These are phyloP conservation scores for Puccinellia tenuiflora DNA, from an alignment of 176 grass and related monocot genomes.

Conservation along the genomic window DNA sequence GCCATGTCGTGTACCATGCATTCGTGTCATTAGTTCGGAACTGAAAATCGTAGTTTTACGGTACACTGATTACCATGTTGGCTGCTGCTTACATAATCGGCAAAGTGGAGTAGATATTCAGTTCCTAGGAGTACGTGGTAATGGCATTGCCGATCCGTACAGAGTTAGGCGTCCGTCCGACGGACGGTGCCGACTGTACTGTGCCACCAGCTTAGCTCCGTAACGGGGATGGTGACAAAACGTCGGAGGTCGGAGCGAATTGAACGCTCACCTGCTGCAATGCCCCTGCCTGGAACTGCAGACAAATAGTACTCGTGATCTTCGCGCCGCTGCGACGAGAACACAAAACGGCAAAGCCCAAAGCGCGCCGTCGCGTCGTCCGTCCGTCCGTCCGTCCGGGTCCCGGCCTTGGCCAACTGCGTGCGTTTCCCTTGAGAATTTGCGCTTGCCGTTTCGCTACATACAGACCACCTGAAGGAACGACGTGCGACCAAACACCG, in stretches of 20 bases:
- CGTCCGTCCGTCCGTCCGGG: no score
- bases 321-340: neutral
- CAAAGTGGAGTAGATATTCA: no score
- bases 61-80: no score
- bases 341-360: neutral
- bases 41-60: no score
- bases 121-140: neutral
- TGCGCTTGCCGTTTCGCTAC: no score
- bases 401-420: neutral
- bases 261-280: conserved; percentile 30
- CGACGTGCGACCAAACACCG: conserved; percentile 27
- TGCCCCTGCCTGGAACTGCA: neutral
- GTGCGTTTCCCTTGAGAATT: neutral
- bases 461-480: neutral
- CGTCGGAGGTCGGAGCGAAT: conserved; percentile 18
- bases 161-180: neutral
- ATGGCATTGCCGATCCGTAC: neutral
- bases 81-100: neutral
- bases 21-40: no score
- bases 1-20: no score
- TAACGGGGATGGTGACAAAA: conserved; percentile 30
- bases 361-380: neutral
- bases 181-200: neutral
- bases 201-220: neutral
- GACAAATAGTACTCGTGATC: neutral